Conservation (phyloP, 495 filamentous ascomycete species). For the Mytilinidion resinicola region DNA sequence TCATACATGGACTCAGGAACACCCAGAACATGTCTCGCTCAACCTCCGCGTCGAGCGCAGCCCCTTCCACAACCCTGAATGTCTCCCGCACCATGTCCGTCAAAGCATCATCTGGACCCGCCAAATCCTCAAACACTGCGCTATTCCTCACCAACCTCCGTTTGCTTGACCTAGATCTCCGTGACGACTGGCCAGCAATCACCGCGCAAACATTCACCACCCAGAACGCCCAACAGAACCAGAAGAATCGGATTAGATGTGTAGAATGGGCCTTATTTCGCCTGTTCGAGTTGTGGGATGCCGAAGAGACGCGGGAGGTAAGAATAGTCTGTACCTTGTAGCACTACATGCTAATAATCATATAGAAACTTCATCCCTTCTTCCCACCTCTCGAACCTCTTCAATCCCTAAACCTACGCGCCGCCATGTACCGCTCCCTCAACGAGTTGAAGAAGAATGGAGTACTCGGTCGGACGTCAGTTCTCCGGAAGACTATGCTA, state of each 20-base stretch:
- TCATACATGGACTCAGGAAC: background rate
- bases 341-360: slow-evolving; percentile 2
- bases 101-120: slow-evolving; percentile 15
- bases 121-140: slow-evolving; percentile 47
- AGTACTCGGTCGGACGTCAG: slow-evolving; percentile 65
- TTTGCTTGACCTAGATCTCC: slow-evolving; percentile 68
- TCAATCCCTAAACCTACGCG: slow-evolving; percentile 81
- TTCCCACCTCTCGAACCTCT: slow-evolving; percentile 81
- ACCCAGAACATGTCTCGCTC: slow-evolving; percentile 16
- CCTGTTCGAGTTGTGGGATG: slow-evolving; percentile 76
- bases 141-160: slow-evolving; percentile 75
- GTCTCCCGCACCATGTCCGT: slow-evolving; percentile 23
- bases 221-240: slow-evolving; percentile 60
- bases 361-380: slow-evolving; percentile 80
- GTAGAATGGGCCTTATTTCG: slow-evolving; percentile 82
- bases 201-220: slow-evolving; percentile 57
- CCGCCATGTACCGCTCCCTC: slow-evolving; percentile 71
- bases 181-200: slow-evolving; percentile 71
- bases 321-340: slow-evolving; percentile 1
- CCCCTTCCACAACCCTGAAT: slow-evolving; percentile 5
- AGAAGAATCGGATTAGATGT: slow-evolving; percentile 69
- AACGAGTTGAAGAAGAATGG: slow-evolving; percentile 82
- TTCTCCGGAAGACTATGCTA: slow-evolving; percentile 81
- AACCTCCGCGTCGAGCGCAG: slow-evolving; percentile 12
- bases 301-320: slow-evolving; percentile 63